These are phyloP conservation scores for Parietichytrium sp. DNA, from an alignment of 108 stramenopile genomes.

Conservation along the genomic window DNA sequence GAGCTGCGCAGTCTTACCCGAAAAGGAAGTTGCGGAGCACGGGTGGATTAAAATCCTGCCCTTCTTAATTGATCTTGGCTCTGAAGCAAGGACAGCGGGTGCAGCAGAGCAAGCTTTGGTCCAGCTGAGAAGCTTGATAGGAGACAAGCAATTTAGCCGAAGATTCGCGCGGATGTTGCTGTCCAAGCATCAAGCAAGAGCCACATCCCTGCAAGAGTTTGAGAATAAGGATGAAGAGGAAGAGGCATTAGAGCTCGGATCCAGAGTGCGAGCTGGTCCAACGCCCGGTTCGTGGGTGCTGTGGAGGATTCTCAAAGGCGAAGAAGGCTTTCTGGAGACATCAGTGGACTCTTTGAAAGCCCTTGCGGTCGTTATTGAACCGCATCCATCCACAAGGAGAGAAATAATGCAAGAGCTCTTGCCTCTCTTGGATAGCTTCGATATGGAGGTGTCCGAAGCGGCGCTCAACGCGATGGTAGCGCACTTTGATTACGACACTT, in stretches of 20 bases:
- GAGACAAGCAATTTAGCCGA: background rate
- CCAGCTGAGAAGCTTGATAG: background rate
- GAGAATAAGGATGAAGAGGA: background rate
- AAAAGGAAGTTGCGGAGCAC: background rate
- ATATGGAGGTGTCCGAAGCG: slow-evolving; percentile 17
- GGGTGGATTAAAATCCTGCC: slow-evolving; percentile 15
- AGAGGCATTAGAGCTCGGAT: no score
- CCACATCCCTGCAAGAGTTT: background rate
- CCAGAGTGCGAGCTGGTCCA: no score
- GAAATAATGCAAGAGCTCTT: background rate
- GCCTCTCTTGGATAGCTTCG: slow-evolving; percentile 28
- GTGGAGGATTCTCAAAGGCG: background rate
- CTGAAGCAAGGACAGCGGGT: background rate
- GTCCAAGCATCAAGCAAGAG: background rate
- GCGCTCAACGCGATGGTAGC: background rate
- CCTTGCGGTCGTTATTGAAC: background rate
- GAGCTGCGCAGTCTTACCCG: background rate
- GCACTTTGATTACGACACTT: background rate
- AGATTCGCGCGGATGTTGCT: background rate
- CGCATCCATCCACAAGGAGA: background rate
- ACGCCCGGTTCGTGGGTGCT: background rate
- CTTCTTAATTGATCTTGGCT: background rate
- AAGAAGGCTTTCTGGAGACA: slow-evolving; percentile 15
- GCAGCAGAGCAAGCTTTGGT: slow-evolving; percentile 10
- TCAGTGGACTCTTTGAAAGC: background rate